These are phyloP conservation scores for Russula foetens DNA, from an alignment of 768 basidiomycete species.

Conservation along the genomic window DNA sequence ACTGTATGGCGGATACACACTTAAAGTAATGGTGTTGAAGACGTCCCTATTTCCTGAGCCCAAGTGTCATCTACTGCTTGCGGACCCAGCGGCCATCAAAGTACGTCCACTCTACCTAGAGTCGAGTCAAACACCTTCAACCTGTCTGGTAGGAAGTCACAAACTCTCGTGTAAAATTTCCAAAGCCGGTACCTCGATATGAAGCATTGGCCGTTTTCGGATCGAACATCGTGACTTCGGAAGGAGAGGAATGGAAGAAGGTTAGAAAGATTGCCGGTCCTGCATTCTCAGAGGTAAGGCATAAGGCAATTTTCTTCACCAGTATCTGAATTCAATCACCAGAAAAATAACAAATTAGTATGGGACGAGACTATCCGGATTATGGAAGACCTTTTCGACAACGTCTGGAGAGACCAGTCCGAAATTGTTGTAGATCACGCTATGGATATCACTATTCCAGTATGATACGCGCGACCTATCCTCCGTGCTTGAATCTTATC, in stretches of 20 bases:
- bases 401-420: slow-evolving; percentile 38
- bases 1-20: too few relatives aligned
- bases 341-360: slow-evolving; percentile 33
- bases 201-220: slow-evolving; percentile 42
- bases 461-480: slow-evolving; percentile 23
- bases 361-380: slow-evolving; percentile 31
- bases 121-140: background rate
- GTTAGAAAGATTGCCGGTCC: slow-evolving; percentile 55
- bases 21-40: background rate
- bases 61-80: background rate
- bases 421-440: slow-evolving; percentile 38
- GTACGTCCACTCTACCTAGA: background rate
- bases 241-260: slow-evolving; percentile 57
- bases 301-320: background rate
- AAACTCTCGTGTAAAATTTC: slow-evolving; percentile 41
- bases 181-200: slow-evolving; percentile 47
- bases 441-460: slow-evolving; percentile 46
- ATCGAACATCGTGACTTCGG: slow-evolving; percentile 48
- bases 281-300: slow-evolving; percentile 51
- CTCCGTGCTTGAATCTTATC: background rate
- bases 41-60: background rate
- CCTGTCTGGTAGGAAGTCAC: slow-evolving; percentile 38
- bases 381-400: slow-evolving; percentile 28
- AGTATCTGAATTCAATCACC: background rate
- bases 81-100: slow-evolving; percentile 12